Percentiles rank a stretch among this genome's conserved stretches.
Evolutionary conservation across 139 green algal species (phyloP).

Genomic region (Asterochloris sp.): DNA sequence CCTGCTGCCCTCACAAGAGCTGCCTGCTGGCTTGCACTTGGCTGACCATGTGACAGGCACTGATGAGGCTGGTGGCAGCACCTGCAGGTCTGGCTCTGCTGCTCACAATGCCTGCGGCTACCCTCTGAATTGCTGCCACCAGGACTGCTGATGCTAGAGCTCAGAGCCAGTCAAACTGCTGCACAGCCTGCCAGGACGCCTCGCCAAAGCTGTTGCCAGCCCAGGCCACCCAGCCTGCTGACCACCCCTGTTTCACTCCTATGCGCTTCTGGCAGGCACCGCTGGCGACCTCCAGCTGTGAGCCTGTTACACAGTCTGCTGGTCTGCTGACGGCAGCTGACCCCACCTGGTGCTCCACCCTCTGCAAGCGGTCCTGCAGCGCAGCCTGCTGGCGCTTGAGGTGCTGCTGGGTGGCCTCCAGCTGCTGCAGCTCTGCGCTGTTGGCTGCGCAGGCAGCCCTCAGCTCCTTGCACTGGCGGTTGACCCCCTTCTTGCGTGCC

Average conservation of each 20-base stretch:
- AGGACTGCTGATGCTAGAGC: too few relatives aligned
- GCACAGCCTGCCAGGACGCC: too few relatives aligned
- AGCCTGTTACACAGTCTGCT: too few relatives aligned
- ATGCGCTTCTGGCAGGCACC: too few relatives aligned
- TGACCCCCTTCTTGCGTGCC: constrained; percentile 66
- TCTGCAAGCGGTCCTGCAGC: constrained; percentile 51
- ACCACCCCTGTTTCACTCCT: too few relatives aligned
- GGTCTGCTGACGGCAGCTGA: neutral
- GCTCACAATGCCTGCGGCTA: neutral
- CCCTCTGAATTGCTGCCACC: too few relatives aligned
- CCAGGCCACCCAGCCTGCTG: too few relatives aligned
- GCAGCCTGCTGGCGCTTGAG: constrained; percentile 60
- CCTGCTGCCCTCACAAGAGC: neutral
- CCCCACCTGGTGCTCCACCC: constrained; percentile 63
- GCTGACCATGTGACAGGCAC: neutral
- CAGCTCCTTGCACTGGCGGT: constrained; percentile 45
- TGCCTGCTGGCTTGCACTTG: neutral
- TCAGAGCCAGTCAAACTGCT: too few relatives aligned
- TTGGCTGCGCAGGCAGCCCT: constrained; percentile 24
- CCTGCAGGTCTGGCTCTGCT: neutral
- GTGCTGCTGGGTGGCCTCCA: constrained; percentile 45
- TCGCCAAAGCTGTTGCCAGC: too few relatives aligned
- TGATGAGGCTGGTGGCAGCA: neutral
- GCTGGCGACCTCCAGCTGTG: too few relatives aligned
- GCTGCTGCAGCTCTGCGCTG: constrained; percentile 52